Conservation (phyloP, 139 green algal species). For the Picochlorum sp. region DNA sequence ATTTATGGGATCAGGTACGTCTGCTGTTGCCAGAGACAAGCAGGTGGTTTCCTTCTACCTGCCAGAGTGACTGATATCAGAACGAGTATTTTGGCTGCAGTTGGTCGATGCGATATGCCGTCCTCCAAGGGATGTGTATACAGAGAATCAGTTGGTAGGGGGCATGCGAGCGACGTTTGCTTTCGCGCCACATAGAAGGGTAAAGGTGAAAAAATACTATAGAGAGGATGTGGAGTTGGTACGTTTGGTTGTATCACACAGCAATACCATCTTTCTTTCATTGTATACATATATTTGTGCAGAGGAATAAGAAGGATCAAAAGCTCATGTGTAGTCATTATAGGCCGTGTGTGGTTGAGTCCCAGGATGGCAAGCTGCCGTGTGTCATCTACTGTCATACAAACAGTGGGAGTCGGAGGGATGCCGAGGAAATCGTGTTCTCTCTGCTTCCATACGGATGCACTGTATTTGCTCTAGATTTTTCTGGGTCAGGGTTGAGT, state of each 20-base stretch:
- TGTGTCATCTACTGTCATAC: slow-evolving; percentile 84
- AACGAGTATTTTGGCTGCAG: background rate
- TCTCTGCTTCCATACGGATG: slow-evolving; percentile 64
- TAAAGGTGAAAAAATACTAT: slow-evolving; percentile 24
- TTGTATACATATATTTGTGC: slow-evolving; percentile 1
- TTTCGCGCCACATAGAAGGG: slow-evolving; percentile 12
- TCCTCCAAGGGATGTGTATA: slow-evolving; percentile 63
- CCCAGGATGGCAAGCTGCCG: slow-evolving; percentile 39
- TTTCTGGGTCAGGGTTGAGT: slow-evolving; percentile 76
- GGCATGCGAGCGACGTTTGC: slow-evolving; percentile 36
- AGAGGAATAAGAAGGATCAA: slow-evolving; percentile 58
- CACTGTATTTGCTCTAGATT: slow-evolving; percentile 79
- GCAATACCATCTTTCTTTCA: background rate
- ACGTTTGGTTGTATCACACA: background rate
- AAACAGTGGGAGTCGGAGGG: slow-evolving; percentile 75
- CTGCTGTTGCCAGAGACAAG: background rate
- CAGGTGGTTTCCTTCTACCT: background rate
- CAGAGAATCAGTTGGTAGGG: slow-evolving; percentile 46
- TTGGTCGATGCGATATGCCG: slow-evolving; percentile 68
- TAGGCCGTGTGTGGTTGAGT: slow-evolving; percentile 32
- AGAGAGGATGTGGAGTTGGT: slow-evolving; percentile 19
- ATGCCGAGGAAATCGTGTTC: slow-evolving; percentile 72
- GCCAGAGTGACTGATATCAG: background rate
- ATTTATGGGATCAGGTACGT: slow-evolving; percentile 1
- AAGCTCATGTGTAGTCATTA: slow-evolving; percentile 68